Base-by-base conservation (phyloP, 202 grass and related monocot genomes). In the Schoenoplectus triqueter region DNA sequence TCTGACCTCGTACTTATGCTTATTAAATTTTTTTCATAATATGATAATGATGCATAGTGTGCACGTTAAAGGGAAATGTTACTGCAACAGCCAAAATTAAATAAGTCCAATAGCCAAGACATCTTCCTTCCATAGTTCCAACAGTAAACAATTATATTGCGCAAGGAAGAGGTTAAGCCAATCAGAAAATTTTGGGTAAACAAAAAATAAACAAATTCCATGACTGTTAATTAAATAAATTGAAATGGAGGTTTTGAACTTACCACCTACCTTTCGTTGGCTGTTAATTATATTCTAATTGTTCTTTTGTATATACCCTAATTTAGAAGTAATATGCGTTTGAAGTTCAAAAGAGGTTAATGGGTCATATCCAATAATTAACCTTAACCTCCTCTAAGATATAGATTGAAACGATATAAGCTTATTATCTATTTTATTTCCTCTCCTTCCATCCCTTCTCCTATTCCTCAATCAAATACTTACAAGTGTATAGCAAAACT, bases 291-390 rank as follows among this genome's bases (percentile, higher is more conserved):
- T 55, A 76, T 40, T 55, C 49, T 15, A 77, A 31, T 40, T 2
- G 40, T 40, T 77, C 49, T 77, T 13, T 77, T 77, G 52, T 57
- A 57, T 56, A 57, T 77, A 77, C n/a, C 75, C 75, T 18, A 79
- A 78, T 61, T 79, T 79, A 61, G 75, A 59, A 61, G 2, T 61
- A 45, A 18, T 10, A 61, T 18, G 55, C n/a, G 31, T 59, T 61
- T 79, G 31, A 61, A 79, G 55, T 59, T 60, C 39, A 79, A 39
- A 44, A 79, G 74, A 44, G 54, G 75, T 79, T 61, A 45, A 60
- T 57, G 31, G 31, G 31, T 31, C 1, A 31, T 41, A 78, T 78
- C 22, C 52, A 10, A 31, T 31, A 31, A 31, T 42, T 76, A 76
- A 20, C 54, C 21, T 69, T 17, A 42, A 46, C 40, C 40, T 70